Base-by-base conservation (phyloP, 2,329 filamentous ascomycete species). In the Cadophora gregata region DNA sequence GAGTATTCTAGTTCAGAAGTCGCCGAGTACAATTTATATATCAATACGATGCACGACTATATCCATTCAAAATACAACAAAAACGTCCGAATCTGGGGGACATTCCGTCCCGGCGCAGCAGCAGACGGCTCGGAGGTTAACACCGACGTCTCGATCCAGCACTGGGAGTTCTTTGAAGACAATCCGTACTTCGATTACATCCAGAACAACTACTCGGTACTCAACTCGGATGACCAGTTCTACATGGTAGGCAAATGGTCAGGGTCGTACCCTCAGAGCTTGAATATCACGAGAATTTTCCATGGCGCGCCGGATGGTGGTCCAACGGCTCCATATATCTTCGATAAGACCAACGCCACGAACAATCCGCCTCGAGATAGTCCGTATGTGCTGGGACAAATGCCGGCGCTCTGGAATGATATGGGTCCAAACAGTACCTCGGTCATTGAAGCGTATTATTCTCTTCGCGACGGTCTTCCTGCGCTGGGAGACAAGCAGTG, bases 111-210 rank as follows among this genome's bases (percentile, higher is more conserved):
- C 0, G 75, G 77, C 33, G 70, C 71, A 45, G 77, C 77, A 1
- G 67, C 75, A 2, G 72, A 74, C 10, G 65, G 65, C 8, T 72
- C 72, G 6, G 81, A 81, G 38, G 79, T 86, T 47, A 73, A 79
- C 48, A 79, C 72, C 4, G 78, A 82, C 42, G 80, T 86, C 33
- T 82, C 81, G 1, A 79, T 86, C 25, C 84, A 87, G 73, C 86
- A 88, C 71, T 86, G 84, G 85, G 82, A 83, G 53, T 84, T 79
- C 69, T 84, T 81, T 47, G 83, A 85, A 67, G 85, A 83, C 3
- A 81, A 86, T 62, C 83, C 84, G 1, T 72, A 70, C 29, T 65
- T 47, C 8, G 70, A 73, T 12, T 75, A 63, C 66, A 73, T 75
- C 42, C 62, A 77, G 10, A 80, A 83, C 50, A 81, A 81, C 47